These are phyloP conservation scores for Jatropha multifida DNA, from an alignment of 441 rosid species.

Conservation along the genomic window DNA sequence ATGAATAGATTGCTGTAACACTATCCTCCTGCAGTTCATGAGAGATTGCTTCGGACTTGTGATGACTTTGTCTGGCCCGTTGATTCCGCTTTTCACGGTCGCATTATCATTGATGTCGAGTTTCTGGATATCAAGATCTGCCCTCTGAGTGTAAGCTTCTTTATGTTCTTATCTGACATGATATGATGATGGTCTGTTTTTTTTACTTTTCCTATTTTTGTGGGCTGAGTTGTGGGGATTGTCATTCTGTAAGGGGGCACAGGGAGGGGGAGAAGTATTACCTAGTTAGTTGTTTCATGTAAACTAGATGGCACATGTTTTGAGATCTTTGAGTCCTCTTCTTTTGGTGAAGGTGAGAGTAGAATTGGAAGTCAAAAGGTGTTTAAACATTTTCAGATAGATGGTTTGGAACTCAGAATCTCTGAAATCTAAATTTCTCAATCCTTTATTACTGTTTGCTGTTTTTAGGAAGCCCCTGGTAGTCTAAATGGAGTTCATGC, in stretches of 20 bases:
- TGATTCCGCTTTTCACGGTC: slow-evolving; percentile 64
- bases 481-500: neutral
- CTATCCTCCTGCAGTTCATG: slow-evolving; percentile 53
- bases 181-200: neutral
- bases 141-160: slow-evolving; percentile 60
- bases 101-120: slow-evolving; percentile 83
- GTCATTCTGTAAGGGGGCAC: neutral
- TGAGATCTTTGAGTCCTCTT: neutral
- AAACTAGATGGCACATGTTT: neutral
- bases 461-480: neutral
- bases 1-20: slow-evolving; percentile 4
- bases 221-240: neutral
- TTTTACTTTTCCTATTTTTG: neutral
- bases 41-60: slow-evolving; percentile 59
- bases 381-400: neutral
- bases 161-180: slow-evolving; percentile 6
- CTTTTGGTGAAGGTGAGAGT: neutral
- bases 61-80: slow-evolving; percentile 88
- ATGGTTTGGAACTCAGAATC: neutral
- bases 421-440: neutral
- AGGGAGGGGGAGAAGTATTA: neutral
- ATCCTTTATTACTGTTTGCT: neutral
- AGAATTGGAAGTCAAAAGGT: neutral
- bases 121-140: slow-evolving; percentile 76
- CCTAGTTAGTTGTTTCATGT: neutral